Percentiles rank a stretch among this genome's conserved stretches.
phyloP scores from a whole-genome alignment of 2,329 filamentous ascomycete genomes.

The Aphanocladium album region DNA sequence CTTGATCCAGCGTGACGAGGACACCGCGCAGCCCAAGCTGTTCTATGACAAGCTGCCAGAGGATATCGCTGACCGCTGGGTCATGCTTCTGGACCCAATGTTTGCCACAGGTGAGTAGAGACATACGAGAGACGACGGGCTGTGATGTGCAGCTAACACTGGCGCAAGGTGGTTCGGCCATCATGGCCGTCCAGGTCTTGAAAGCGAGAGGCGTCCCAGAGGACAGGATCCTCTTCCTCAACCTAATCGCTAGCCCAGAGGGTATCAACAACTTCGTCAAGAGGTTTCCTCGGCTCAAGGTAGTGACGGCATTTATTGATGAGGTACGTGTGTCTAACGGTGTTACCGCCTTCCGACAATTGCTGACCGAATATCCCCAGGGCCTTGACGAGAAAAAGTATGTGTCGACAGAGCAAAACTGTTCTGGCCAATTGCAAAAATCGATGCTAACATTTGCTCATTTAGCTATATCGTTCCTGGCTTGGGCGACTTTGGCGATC shows the following conservation, averaged over 20 bases:
- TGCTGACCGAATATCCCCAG: conserved; percentile 30
- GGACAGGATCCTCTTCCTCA: conserved; percentile 91
- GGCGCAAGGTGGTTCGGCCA: conserved; percentile 78
- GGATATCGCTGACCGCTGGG: conserved; percentile 90
- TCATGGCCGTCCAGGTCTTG: conserved; percentile 93
- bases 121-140: neutral
- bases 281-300: conserved; percentile 81
- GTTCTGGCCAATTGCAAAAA: neutral
- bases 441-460: conserved; percentile 8
- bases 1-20: conserved; percentile 93
- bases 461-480: conserved; percentile 89
- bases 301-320: conserved; percentile 95
- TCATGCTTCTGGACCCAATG: conserved; percentile 95
- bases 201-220: conserved; percentile 88
- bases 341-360: neutral
- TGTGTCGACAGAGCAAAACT: conserved; percentile 27
- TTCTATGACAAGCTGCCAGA: conserved; percentile 98
- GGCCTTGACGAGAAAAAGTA: conserved; percentile 98
- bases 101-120: conserved; percentile 78
- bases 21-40: conserved; percentile 83
- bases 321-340: conserved; percentile 41
- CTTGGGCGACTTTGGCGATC: conserved; percentile 89
- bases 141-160: neutral
- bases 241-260: conserved; percentile 94
- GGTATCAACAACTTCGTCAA: conserved; percentile 85